A percentile compares a stretch with the other conserved stretches of the same genome.
These are phyloP conservation scores for Fusarium sp. DNA, from an alignment of 2,329 filamentous ascomycete species.

Conservation along the genomic window DNA sequence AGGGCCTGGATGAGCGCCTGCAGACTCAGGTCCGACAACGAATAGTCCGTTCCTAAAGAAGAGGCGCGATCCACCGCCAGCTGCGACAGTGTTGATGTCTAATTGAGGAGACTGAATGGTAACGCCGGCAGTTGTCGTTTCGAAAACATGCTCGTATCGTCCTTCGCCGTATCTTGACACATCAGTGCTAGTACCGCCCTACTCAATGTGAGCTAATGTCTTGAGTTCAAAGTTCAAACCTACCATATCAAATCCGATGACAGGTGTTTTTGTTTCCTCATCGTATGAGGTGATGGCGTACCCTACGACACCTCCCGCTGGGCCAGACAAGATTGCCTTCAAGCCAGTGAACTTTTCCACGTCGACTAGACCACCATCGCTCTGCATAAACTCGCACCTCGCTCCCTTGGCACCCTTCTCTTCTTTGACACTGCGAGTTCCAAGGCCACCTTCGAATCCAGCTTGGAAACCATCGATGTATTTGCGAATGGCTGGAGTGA, in stretches of 20 bases:
- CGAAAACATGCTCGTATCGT: slow-evolving; percentile 91
- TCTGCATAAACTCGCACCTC: slow-evolving; percentile 95
- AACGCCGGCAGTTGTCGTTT: slow-evolving; percentile 93
- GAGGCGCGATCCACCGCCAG: slow-evolving; percentile 84
- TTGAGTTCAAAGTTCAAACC: slow-evolving; percentile 1
- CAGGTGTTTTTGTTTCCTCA: slow-evolving; percentile 79
- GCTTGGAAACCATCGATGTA: slow-evolving; percentile 78
- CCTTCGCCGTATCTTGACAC: slow-evolving; percentile 88
- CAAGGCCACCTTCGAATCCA: slow-evolving; percentile 84
- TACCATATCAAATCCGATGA: slow-evolving; percentile 94
- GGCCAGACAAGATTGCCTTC: slow-evolving; percentile 86
- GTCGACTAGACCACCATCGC: slow-evolving; percentile 78
- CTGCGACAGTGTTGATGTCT: slow-evolving; percentile 95
- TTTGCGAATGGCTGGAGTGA: slow-evolving; percentile 56
- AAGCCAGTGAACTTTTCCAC: slow-evolving; percentile 86
- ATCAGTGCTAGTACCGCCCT: slow-evolving; percentile 88
- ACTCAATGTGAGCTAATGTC: slow-evolving; percentile 3
- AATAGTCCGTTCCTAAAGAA: slow-evolving; percentile 93
- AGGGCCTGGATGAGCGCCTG: slow-evolving; percentile 88
- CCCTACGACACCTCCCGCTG: slow-evolving; percentile 92
- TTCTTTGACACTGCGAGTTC: slow-evolving; percentile 77
- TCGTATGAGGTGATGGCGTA: slow-evolving; percentile 94
- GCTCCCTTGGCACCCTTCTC: slow-evolving; percentile 74
- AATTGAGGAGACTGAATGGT: slow-evolving; percentile 92
- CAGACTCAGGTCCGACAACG: slow-evolving; percentile 89